These are phyloP conservation scores for Rhizopus microsporus DNA, from an alignment of 371 early-diverging fungal species.

Conservation along the genomic window DNA sequence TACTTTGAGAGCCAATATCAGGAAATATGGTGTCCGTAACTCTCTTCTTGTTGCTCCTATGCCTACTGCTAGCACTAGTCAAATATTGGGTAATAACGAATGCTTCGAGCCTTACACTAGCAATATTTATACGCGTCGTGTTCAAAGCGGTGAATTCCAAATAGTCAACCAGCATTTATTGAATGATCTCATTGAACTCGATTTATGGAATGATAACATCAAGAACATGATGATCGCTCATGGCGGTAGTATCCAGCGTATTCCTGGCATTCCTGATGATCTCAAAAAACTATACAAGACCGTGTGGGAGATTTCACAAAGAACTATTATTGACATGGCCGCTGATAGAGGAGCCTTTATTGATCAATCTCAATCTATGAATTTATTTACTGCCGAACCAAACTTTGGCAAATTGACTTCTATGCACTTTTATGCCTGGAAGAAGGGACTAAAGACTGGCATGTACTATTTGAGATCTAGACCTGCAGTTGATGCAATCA, in stretches of 20 bases:
- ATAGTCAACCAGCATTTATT: conserved; percentile 96
- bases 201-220: conserved; percentile 95
- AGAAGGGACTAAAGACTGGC: conserved; percentile 99
- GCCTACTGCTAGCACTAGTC: conserved; percentile 99
- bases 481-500: conserved; percentile 98
- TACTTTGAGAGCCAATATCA: conserved; percentile 80
- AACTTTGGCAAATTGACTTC: conserved; percentile 92
- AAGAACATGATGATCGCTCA: conserved; percentile 97
- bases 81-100: conserved; percentile 99
- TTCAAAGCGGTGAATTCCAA: conserved; percentile 99
- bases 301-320: conserved; percentile 97
- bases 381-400: conserved; percentile 95
- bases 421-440: conserved; percentile 99
- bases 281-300: conserved; percentile 97
- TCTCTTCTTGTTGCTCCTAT: conserved; percentile 98
- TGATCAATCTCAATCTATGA: conserved; percentile 98
- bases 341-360: conserved; percentile 98
- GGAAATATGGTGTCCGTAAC: conserved; percentile 95
- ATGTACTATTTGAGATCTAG: conserved; percentile 99
- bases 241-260: conserved; percentile 91
- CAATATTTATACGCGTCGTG: conserved; percentile 98
- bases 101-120: conserved; percentile 99
- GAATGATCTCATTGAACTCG: conserved; percentile 90
- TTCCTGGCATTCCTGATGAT: conserved; percentile 84
- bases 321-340: conserved; percentile 83